Conservation (phyloP, 352 stramenopile species). For the Phytophthora hybrid region DNA sequence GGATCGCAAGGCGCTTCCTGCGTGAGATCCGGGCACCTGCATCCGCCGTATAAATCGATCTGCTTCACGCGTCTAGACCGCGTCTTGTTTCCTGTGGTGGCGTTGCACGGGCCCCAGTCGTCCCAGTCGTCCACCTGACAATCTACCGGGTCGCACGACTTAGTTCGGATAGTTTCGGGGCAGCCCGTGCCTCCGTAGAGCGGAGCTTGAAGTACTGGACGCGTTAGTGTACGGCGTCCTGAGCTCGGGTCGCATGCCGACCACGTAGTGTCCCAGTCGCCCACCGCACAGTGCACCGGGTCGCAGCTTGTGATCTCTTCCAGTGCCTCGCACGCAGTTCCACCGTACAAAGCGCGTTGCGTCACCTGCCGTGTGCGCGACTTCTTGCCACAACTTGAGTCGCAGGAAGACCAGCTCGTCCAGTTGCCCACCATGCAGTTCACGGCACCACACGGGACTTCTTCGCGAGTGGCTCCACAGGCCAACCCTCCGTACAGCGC, state of each 20-base stretch:
- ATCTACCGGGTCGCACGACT: slow-evolving; percentile 61
- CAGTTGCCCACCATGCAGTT: slow-evolving; percentile 59
- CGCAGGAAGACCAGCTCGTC: slow-evolving; percentile 51
- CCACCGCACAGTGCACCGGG: slow-evolving; percentile 50
- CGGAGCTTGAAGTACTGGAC: slow-evolving; percentile 38
- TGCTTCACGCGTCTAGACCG: slow-evolving; percentile 48
- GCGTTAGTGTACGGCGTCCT: slow-evolving; percentile 44
- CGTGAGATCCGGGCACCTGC: slow-evolving; percentile 50
- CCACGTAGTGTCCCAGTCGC: slow-evolving; percentile 46
- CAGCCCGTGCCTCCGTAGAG: slow-evolving; percentile 55
- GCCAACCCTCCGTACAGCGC: slow-evolving; percentile 49
- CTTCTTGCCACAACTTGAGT: slow-evolving; percentile 51
- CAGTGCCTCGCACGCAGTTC: slow-evolving; percentile 41
- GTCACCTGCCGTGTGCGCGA: slow-evolving; percentile 41
- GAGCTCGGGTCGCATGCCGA: slow-evolving; percentile 44
- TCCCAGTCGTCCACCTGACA: slow-evolving; percentile 53
- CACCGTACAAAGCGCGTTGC: slow-evolving; percentile 44
- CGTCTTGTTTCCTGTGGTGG: slow-evolving; percentile 42
- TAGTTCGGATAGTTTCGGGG: slow-evolving; percentile 36
- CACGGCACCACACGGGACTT: slow-evolving; percentile 54
- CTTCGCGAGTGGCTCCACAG: slow-evolving; percentile 37
- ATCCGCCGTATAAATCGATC: slow-evolving; percentile 60
- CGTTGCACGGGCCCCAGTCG: slow-evolving; percentile 39
- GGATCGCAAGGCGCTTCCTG: slow-evolving; percentile 55
- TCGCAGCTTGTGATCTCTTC: slow-evolving; percentile 52